Evolutionary conservation across 1,284 basidiomycete species (phyloP).

Genomic region (Pseudozyma thailandica): DNA sequence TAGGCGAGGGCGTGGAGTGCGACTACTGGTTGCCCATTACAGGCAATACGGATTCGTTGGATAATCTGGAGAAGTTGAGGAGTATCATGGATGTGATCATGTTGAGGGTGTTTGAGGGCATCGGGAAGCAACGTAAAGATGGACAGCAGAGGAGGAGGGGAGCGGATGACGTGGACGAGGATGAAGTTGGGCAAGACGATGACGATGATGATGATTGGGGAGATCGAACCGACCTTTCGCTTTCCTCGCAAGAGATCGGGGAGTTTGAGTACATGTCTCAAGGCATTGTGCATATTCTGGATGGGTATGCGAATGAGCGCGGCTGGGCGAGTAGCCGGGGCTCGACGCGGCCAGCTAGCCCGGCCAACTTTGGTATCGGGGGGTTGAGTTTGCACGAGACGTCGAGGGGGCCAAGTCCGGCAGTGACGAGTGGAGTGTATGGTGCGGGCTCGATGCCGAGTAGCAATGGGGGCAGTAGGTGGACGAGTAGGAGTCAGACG

Average conservation of each 20-base stretch:
- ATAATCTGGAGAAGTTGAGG: slow-evolving; percentile 87
- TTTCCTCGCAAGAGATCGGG: slow-evolving; percentile 55
- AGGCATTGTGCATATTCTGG: slow-evolving; percentile 58
- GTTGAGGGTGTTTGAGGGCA: slow-evolving; percentile 89
- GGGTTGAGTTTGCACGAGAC: slow-evolving; percentile 36
- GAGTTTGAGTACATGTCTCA: slow-evolving; percentile 61
- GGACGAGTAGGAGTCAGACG: slow-evolving; percentile 45
- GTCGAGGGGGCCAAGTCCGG: too few relatives aligned
- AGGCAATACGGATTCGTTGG: slow-evolving; percentile 78
- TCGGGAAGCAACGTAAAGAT: slow-evolving; percentile 49
- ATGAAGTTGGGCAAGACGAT: slow-evolving; percentile 26
- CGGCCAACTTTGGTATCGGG: slow-evolving; percentile 26
- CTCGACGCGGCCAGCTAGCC: slow-evolving; percentile 42
- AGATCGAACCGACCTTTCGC: slow-evolving; percentile 47
- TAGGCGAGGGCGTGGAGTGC: slow-evolving; percentile 73
- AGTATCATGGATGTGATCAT: slow-evolving; percentile 83
- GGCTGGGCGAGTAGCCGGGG: slow-evolving; percentile 41
- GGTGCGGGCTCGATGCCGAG: slow-evolving; percentile 17
- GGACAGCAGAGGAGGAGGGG: slow-evolving; percentile 1
- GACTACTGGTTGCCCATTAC: slow-evolving; percentile 90
- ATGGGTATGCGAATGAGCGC: slow-evolving; percentile 53
- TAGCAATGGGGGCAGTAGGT: slow-evolving; percentile 43
- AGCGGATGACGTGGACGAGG: slow-evolving; percentile 20
- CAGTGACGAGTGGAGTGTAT: slow-evolving; percentile 19
- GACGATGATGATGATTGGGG: slow-evolving; percentile 37